These are phyloP conservation scores for Candida montana DNA, from an alignment of 805 yeast species.

Conservation along the genomic window DNA sequence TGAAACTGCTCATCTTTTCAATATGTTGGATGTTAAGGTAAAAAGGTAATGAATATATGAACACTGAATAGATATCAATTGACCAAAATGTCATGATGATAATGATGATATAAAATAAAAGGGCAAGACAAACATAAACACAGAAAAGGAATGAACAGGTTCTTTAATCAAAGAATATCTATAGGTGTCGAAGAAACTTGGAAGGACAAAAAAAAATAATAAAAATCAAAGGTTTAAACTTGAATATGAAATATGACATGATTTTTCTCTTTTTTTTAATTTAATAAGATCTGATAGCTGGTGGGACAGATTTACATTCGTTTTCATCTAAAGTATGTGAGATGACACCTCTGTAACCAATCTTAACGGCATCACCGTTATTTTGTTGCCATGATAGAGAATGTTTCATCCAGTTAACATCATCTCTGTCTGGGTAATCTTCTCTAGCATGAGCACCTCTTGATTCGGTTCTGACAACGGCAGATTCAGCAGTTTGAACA, in stretches of 20 bases:
- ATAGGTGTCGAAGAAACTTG: not conserved
- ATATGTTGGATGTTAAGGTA: not conserved
- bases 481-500: constrained; percentile 84
- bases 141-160: not conserved
- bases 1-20: not conserved
- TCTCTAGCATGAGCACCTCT: constrained; percentile 99
- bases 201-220: no score
- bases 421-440: constrained; percentile 95
- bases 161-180: constrained; percentile 1
- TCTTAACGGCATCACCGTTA: constrained; percentile 63
- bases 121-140: not conserved
- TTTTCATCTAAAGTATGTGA: constrained; percentile 78
- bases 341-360: constrained; percentile 84
- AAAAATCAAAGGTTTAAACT: not conserved
- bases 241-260: not conserved
- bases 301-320: constrained; percentile 95
- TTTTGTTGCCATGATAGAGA: constrained; percentile 84
- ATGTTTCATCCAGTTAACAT: constrained; percentile 96
- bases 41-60: not conserved
- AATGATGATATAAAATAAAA: not conserved
- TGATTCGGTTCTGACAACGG: constrained; percentile 93
- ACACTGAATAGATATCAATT: not conserved
- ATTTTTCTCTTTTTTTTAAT: not conserved
- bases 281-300: constrained; percentile 91
- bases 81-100: not conserved